Evolutionary conservation across 2,329 filamentous ascomycete genomes (phyloP).

Genomic region (Talaromyces rugulosus): DNA sequence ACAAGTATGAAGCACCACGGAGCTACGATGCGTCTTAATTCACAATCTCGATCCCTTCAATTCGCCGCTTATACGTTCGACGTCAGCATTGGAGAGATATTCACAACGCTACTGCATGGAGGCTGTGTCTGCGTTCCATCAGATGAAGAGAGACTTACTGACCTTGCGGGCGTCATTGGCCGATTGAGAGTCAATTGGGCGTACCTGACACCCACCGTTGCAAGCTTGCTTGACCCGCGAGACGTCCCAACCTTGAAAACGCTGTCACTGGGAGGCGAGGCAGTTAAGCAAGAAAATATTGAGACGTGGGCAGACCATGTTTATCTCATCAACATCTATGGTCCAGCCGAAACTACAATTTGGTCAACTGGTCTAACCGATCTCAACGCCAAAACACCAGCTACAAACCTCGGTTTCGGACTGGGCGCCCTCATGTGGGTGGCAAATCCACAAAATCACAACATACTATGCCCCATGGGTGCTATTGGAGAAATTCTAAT

Average conservation of each 20-base stretch:
- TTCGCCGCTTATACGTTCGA: conserved; percentile 15
- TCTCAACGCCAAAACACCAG: neutral
- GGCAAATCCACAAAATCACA: conserved; percentile 42
- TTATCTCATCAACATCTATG: conserved; percentile 37
- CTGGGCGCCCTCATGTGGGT: conserved; percentile 34
- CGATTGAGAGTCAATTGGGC: conserved; percentile 48
- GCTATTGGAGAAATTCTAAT: conserved; percentile 37
- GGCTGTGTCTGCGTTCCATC: conserved; percentile 48
- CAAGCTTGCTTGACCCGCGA: conserved; percentile 36
- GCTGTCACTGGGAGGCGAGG: conserved; percentile 46
- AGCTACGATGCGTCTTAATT: conserved; percentile 28
- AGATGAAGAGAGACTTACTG: conserved; percentile 44
- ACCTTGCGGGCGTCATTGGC: conserved; percentile 44
- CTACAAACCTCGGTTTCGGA: neutral
- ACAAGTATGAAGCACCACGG: conserved; percentile 48
- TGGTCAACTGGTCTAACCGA: neutral
- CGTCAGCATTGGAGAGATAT: conserved; percentile 26
- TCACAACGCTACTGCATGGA: conserved; percentile 37
- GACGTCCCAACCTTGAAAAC: conserved; percentile 39
- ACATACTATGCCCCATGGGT: conserved; percentile 42
- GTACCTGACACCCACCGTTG: conserved; percentile 44
- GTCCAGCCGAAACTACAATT: conserved; percentile 28
- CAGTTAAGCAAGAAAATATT: conserved; percentile 69
- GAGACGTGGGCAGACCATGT: conserved; percentile 57
- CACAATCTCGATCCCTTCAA: conserved; percentile 30